These are phyloP conservation scores for Diaporthe sp. DNA, from an alignment of 2,329 filamentous ascomycete genomes.

Conservation along the genomic window DNA sequence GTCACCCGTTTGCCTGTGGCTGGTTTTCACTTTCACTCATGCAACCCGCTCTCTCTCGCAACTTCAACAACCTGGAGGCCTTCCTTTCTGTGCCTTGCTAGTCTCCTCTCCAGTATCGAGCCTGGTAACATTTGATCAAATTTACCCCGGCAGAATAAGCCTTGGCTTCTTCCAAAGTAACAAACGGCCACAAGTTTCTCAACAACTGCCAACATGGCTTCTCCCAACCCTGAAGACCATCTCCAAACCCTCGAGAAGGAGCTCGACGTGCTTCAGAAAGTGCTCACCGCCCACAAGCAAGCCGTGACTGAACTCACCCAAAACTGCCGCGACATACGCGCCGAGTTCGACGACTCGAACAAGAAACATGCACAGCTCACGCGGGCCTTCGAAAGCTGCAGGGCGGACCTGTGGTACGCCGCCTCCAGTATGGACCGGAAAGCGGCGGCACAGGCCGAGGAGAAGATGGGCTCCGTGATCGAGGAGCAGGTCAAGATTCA, in stretches of 20 bases:
- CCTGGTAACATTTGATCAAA: too few species aligned
- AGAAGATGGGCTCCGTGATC: background rate
- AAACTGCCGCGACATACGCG: background rate
- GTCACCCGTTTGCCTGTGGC: too few species aligned
- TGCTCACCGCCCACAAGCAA: background rate
- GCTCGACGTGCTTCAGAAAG: background rate
- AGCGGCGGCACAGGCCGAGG: background rate
- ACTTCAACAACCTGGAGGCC: background rate
- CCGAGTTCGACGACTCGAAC: background rate
- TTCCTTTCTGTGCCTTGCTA: background rate
- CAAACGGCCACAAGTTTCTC: background rate
- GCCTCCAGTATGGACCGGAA: background rate
- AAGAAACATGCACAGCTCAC: background rate
- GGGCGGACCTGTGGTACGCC: slow-evolving; percentile 15
- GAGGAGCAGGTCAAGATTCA: slow-evolving; percentile 36
- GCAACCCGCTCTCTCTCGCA: background rate
- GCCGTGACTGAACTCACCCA: background rate
- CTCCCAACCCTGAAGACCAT: background rate
- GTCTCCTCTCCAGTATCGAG: background rate
- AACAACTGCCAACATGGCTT: background rate
- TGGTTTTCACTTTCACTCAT: background rate
- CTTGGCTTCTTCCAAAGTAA: background rate
- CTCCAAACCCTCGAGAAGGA: background rate
- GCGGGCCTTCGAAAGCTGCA: background rate
- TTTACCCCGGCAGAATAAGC: background rate